Evolutionary conservation across 768 basidiomycete species (phyloP).

Genomic region (Dentipellis sp.): DNA sequence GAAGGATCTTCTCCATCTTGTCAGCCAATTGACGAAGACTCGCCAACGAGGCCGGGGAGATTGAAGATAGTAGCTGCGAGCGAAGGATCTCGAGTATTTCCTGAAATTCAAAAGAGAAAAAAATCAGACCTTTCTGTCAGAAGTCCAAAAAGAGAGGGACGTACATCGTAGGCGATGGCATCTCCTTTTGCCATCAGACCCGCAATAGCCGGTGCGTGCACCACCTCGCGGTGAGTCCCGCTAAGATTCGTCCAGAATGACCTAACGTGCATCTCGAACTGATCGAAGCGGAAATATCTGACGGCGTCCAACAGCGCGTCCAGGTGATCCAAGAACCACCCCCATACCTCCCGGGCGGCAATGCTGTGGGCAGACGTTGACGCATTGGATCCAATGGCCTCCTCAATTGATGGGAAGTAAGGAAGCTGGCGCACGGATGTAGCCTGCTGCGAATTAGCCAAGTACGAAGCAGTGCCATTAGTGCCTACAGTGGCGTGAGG

Average conservation of each 20-base stretch:
- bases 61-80: slow-evolving; percentile 74
- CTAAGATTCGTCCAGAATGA: slow-evolving; percentile 76
- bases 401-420: slow-evolving; percentile 80
- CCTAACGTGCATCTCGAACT: slow-evolving; percentile 81
- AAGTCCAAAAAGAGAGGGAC: slow-evolving; percentile 23
- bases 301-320: slow-evolving; percentile 75
- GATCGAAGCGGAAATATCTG: slow-evolving; percentile 73
- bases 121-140: slow-evolving; percentile 9
- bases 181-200: slow-evolving; percentile 86
- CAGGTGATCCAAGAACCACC: slow-evolving; percentile 86
- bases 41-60: slow-evolving; percentile 55
- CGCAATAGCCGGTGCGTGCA: slow-evolving; percentile 82
- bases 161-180: slow-evolving; percentile 83
- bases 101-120: slow-evolving; percentile 28
- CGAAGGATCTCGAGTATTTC: slow-evolving; percentile 84
- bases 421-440: slow-evolving; percentile 68
- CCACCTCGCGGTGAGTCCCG: slow-evolving; percentile 76
- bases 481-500: slow-evolving; percentile 29
- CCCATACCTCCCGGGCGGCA: slow-evolving; percentile 82
- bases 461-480: slow-evolving; percentile 31
- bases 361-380: slow-evolving; percentile 63
- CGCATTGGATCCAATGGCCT: slow-evolving; percentile 67
- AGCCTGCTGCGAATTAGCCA: slow-evolving; percentile 34
- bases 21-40: slow-evolving; percentile 75
- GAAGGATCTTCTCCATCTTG: slow-evolving; percentile 86